Conservation (phyloP, 352 stramenopile species). For the Phytopythium montanum region DNA sequence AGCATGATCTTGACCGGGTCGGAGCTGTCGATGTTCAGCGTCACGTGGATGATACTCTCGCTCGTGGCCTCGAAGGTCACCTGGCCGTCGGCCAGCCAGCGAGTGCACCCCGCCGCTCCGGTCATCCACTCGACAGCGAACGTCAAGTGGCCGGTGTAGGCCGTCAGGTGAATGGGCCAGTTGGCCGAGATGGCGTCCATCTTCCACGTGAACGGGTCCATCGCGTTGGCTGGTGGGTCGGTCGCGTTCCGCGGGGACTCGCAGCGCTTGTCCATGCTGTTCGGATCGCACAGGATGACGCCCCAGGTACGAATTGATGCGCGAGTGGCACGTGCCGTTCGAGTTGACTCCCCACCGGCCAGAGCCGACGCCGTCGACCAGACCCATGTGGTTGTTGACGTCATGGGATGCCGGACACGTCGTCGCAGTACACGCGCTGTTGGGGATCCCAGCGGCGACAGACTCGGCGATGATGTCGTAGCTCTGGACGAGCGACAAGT, state of each 20-base stretch:
- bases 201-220: slow-evolving; percentile 69
- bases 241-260: slow-evolving; percentile 31
- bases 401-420: slow-evolving; percentile 38
- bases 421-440: slow-evolving; percentile 28
- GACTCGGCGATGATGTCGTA: slow-evolving; percentile 22
- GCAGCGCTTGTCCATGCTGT: slow-evolving; percentile 45
- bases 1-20: slow-evolving; percentile 83
- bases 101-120: slow-evolving; percentile 30
- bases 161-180: slow-evolving; percentile 57
- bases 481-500: slow-evolving; percentile 20
- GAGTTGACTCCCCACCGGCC: slow-evolving; percentile 22
- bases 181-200: slow-evolving; percentile 80
- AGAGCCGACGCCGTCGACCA: slow-evolving; percentile 21
- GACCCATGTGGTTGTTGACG: slow-evolving; percentile 32
- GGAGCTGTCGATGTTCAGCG: slow-evolving; percentile 41
- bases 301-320: slow-evolving; percentile 53
- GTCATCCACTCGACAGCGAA: slow-evolving; percentile 31
- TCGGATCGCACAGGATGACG: slow-evolving; percentile 42
- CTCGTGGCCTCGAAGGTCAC: slow-evolving; percentile 80
- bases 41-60: slow-evolving; percentile 29
- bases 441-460: slow-evolving; percentile 26
- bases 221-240: slow-evolving; percentile 40
- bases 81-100: slow-evolving; percentile 60
- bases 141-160: slow-evolving; percentile 48
- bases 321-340: slow-evolving; percentile 26